Conservation (phyloP, 805 yeast species). For the Starmerella geochares region DNA sequence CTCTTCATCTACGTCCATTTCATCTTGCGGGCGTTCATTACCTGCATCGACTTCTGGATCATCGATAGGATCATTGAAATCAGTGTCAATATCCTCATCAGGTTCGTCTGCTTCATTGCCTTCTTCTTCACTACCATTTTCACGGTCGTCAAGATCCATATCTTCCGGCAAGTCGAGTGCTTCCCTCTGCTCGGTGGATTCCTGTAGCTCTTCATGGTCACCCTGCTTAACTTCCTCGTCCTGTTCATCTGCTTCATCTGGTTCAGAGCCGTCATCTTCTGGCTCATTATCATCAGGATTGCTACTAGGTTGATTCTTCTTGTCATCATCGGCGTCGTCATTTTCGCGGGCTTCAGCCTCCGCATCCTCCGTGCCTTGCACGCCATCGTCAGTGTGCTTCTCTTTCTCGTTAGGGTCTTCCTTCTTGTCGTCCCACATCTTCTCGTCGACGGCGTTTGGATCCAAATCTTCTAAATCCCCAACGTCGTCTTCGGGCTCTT, state of each 20-base stretch:
- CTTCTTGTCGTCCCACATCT: conserved; percentile 95
- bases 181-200: conserved; percentile 71
- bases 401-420: conserved; percentile 56
- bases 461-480: conserved; percentile 84
- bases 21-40: conserved; percentile 30
- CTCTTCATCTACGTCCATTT: conserved; percentile 27
- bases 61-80: conserved; percentile 25
- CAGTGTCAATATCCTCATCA: conserved; percentile 37
- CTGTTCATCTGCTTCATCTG: conserved; percentile 26
- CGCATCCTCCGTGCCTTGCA: conserved; percentile 37
- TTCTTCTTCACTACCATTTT: conserved; percentile 40
- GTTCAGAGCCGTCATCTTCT: conserved; percentile 54
- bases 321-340: conserved; percentile 24
- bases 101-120: conserved; percentile 35
- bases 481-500: conserved; percentile 76
- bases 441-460: conserved; percentile 91
- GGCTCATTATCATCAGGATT: conserved; percentile 43
- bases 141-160: conserved; percentile 68
- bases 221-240: conserved; percentile 44
- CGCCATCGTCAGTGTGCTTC: conserved; percentile 65
- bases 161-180: conserved; percentile 87
- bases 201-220: conserved; percentile 55
- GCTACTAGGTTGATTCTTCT: background rate
- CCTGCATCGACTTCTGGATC: conserved; percentile 55
- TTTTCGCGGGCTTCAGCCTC: conserved; percentile 31